Evolutionary conservation across 169 alveolate species (phyloP).

Genomic region (Eimeria acervulina): DNA sequence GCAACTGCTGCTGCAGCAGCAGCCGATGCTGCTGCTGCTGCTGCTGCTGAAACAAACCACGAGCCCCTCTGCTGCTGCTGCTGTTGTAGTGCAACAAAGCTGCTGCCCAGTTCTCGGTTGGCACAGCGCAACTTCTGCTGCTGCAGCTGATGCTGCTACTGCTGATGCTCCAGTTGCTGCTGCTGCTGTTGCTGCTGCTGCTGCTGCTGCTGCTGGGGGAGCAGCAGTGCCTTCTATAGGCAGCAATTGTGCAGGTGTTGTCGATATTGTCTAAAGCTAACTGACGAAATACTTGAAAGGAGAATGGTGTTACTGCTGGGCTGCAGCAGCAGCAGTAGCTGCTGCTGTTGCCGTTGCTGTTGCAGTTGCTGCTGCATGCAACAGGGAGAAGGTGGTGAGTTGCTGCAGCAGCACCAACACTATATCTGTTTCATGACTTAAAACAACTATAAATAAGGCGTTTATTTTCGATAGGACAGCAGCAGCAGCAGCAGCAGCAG

Average conservation of each 20-base stretch:
- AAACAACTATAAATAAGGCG: not conserved
- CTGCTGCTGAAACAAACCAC: not conserved
- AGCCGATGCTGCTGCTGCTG: not conserved
- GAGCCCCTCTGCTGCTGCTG: not conserved
- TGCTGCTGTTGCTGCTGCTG: constrained; percentile 1
- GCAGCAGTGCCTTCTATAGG: not conserved
- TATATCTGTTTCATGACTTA: not conserved
- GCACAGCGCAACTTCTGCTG: no score
- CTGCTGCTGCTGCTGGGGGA: not conserved
- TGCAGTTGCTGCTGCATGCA: constrained; percentile 24
- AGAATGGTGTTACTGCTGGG: no score
- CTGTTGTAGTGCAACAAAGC: not conserved
- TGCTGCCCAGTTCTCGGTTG: not conserved
- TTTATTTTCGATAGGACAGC: not conserved
- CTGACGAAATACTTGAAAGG: not conserved
- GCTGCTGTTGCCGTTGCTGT: constrained; percentile 24
- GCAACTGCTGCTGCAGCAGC: constrained; percentile 39
- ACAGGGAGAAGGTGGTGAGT: not conserved
- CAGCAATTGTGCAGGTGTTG: not conserved
- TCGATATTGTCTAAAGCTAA: not conserved
- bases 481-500: constrained; percentile 43
- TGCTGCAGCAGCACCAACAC: constrained; percentile 19
- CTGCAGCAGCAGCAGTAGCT: not conserved
- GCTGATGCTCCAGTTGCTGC: not conserved
- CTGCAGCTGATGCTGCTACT: not conserved